Evolutionary conservation across 108 stramenopile species (phyloP), one percentile per base, ranked within the genome.

Genomic region (Stephanodiscus minutulus): DNA sequence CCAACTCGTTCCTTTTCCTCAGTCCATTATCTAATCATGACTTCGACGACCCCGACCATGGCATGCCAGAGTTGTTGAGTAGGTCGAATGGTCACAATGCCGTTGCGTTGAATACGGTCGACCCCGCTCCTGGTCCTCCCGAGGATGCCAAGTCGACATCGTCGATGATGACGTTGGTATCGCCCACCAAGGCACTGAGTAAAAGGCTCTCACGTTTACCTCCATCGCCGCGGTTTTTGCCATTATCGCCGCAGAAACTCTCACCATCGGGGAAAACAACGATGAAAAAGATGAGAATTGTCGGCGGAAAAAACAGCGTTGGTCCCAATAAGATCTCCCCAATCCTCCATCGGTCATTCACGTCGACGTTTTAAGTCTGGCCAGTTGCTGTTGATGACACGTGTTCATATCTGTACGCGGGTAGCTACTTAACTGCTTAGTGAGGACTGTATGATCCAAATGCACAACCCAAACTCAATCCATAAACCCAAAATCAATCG

Each of bases 1-100:
- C 57, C 25, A 58, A 58, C 57, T 58, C 57, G 0, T 58, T 37
- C 33, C 17, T 58, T 7, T 58, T 58, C 33, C 36, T 58, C 17
- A 58, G 57, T 36, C 57, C 57, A 37, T 58, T 58, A 18, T 58
- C 57, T 2, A 29, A 58, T 37, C 10, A 33, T 6, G 57, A 58
- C 57, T 13, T 58, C 35, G 57, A 58, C 57, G 57, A 58, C n/a
- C 57, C 57, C 35, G 57, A 58, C 17, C 37, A 58, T 37, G 57
- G 57, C 17, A 58, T 58, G 57, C 57, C 57, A 7, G 25, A 29
- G 22, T 58, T 58, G 57, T 58, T 58, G 57, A 58, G 57, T 36
- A 31, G 57, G 15, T 58, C 57, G 57, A 58, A 58, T 37, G 6
- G 57, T 37, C 57, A 20, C 33, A 58, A 58, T 58, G 57, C 35